A percentile compares a stretch with the other conserved stretches of the same genome.
phyloP scores from a whole-genome alignment of 108 stramenopile genomes.

The Discostella stelligeroides region DNA sequence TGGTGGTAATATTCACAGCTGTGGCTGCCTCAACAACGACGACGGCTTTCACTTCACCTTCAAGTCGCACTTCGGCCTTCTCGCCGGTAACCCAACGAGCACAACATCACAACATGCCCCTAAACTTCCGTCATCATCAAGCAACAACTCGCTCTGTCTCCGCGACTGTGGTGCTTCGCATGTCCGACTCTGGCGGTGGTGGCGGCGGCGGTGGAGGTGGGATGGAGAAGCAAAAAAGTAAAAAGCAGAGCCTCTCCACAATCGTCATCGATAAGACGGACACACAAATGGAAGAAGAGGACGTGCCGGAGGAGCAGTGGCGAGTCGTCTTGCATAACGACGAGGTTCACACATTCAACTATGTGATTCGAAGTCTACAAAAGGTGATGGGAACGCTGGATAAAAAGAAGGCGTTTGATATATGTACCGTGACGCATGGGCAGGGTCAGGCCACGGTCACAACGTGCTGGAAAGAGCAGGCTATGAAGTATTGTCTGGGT shows the following conservation, averaged over 20 bases:
- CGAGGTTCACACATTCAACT: conserved; percentile 95
- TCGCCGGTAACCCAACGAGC: conserved; percentile 5
- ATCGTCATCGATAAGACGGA: conserved; percentile 80
- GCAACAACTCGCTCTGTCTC: conserved; percentile 4
- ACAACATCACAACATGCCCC: neutral
- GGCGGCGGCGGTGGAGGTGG: conserved; percentile 55
- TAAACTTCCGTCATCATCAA: conserved; percentile 1
- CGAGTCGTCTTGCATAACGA: conserved; percentile 95
- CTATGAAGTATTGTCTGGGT: conserved; percentile 88
- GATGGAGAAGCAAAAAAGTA: conserved; percentile 49
- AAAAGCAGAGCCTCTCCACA: conserved; percentile 73
- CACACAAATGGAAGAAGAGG: conserved; percentile 75
- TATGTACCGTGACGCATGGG: conserved; percentile 90
- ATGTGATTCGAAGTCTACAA: conserved; percentile 88
- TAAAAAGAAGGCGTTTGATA: conserved; percentile 88
- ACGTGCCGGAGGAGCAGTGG: conserved; percentile 79
- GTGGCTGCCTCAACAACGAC: no score
- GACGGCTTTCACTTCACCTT: no score
- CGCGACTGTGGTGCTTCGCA: conserved; percentile 29
- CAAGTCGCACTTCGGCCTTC: conserved; percentile 23
- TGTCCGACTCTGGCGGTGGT: conserved; percentile 55
- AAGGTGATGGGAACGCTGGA: conserved; percentile 89
- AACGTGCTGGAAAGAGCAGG: conserved; percentile 90
- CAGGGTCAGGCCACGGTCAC: conserved; percentile 92
- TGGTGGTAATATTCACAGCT: no score